phyloP scores from a whole-genome alignment of 2,329 filamentous ascomycete species.

The Calonectria hawksworthii region DNA sequence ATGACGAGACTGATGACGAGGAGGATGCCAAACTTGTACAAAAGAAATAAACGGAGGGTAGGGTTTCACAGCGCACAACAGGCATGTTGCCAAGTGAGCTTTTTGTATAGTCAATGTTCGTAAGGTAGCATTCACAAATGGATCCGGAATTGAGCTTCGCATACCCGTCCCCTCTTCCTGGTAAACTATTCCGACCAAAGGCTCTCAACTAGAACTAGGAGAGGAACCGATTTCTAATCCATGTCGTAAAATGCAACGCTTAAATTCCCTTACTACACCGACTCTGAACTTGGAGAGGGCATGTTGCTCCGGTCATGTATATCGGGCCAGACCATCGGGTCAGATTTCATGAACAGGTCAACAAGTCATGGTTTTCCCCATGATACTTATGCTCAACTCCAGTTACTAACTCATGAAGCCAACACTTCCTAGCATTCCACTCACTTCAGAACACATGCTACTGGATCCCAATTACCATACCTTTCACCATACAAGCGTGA shows the following conservation, averaged over 20 bases:
- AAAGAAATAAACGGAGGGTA: constrained; percentile 52
- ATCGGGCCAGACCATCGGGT: background rate
- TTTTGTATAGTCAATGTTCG: constrained; percentile 40
- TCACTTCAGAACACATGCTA: background rate
- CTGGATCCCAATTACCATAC: background rate
- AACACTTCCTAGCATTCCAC: background rate
- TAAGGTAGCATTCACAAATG: constrained; percentile 37
- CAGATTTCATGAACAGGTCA: background rate
- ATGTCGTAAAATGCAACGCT: background rate
- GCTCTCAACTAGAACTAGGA: background rate
- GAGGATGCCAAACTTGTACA: constrained; percentile 70
- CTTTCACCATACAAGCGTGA: background rate
- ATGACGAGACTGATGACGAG: constrained; percentile 44
- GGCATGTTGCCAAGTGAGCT: constrained; percentile 2
- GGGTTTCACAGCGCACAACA: background rate
- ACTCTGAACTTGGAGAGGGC: background rate
- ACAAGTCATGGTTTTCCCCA: background rate
- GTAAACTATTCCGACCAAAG: background rate
- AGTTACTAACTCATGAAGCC: background rate
- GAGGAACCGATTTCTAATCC: background rate
- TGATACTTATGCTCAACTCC: background rate
- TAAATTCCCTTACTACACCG: background rate
- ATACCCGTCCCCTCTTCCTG: background rate
- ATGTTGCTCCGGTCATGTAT: background rate
- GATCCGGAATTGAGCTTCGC: constrained; percentile 24